A percentile compares a stretch with the other conserved stretches of the same genome.
phyloP scores from a whole-genome alignment of 176 grass and related monocot species.

The Rhipidocladum racemiflorum region DNA sequence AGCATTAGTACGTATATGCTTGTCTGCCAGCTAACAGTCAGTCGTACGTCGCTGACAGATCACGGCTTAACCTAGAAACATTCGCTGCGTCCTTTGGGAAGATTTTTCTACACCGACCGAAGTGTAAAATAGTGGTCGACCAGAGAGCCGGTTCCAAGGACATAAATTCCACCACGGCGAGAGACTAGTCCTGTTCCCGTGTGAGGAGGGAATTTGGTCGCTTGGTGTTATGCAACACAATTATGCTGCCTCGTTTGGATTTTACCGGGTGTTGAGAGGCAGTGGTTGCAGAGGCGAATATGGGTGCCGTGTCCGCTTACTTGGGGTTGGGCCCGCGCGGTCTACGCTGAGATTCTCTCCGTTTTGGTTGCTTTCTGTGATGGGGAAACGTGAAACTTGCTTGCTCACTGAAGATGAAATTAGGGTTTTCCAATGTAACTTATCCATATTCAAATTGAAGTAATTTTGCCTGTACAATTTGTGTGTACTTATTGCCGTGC shows the following conservation, averaged over 20 bases:
- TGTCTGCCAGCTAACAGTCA: neutral
- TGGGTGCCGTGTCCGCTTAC: conserved; percentile 15
- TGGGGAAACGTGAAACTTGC: neutral
- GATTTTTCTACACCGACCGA: neutral
- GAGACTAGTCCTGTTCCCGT: neutral
- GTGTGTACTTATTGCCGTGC: neutral
- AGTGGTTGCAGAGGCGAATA: conserved; percentile 20
- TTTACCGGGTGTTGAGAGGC: conserved; percentile 14
- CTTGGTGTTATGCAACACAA: conserved; percentile 17
- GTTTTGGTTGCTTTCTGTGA: conserved; percentile 2
- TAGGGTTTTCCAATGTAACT: neutral
- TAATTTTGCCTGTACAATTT: neutral
- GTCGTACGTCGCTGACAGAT: neutral
- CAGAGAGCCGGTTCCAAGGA: neutral
- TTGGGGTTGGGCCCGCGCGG: neutral
- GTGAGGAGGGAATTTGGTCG: conserved; percentile 35
- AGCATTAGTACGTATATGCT: too few species aligned
- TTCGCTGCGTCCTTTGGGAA: neutral
- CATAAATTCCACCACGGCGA: neutral
- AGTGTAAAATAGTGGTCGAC: neutral
- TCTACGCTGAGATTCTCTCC: conserved; percentile 41
- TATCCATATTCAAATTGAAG: neutral
- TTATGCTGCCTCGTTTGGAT: conserved; percentile 26
- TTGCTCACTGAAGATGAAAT: neutral
- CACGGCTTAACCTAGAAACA: neutral